These are phyloP conservation scores for Xerophyta viscosa DNA, from an alignment of 106 monocot species.

Conservation along the genomic window DNA sequence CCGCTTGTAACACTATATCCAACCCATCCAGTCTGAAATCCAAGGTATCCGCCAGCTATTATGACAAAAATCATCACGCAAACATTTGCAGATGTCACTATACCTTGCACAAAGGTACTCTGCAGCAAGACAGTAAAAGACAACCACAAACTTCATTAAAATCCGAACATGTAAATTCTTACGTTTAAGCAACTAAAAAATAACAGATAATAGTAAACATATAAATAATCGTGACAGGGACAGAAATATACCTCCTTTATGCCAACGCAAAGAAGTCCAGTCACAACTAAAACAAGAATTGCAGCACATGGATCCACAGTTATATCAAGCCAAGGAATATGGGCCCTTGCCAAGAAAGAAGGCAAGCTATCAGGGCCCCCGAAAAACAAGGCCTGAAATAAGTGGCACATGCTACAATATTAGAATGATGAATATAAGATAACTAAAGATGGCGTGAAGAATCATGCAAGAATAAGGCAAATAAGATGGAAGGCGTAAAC, in stretches of 20 bases:
- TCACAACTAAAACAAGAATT: slow-evolving; percentile 63
- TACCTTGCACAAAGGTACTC: slow-evolving; percentile 72
- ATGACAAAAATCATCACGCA: slow-evolving; percentile 90
- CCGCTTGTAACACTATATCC: slow-evolving; percentile 72
- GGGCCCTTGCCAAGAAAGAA: slow-evolving; percentile 48
- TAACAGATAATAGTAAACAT: too few relatives aligned
- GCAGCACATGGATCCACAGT: slow-evolving; percentile 93
- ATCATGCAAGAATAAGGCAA: too few relatives aligned
- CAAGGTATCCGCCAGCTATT: slow-evolving; percentile 87
- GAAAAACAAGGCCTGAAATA: slow-evolving; percentile 83
- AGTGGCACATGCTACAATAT: too few relatives aligned
- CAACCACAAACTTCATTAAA: too few relatives aligned
- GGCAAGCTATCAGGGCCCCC: slow-evolving; percentile 86
- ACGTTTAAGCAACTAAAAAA: too few relatives aligned
- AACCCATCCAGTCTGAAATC: slow-evolving; percentile 88
- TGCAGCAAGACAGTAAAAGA: slow-evolving; percentile 20
- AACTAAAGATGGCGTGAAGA: too few relatives aligned
- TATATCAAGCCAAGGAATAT: slow-evolving; percentile 63
- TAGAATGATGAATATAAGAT: too few relatives aligned
- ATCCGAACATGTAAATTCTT: too few relatives aligned
- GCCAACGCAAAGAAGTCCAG: slow-evolving; percentile 73
- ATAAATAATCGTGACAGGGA: too few relatives aligned
- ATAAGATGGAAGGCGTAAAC: too few relatives aligned
- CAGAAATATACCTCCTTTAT: slow-evolving; percentile 79
- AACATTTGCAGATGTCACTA: slow-evolving; percentile 70